Evolutionary conservation across 1,284 basidiomycete genomes (phyloP), one percentile per base, ranked within the genome.

Genomic region (Fomitopsis betulina): DNA sequence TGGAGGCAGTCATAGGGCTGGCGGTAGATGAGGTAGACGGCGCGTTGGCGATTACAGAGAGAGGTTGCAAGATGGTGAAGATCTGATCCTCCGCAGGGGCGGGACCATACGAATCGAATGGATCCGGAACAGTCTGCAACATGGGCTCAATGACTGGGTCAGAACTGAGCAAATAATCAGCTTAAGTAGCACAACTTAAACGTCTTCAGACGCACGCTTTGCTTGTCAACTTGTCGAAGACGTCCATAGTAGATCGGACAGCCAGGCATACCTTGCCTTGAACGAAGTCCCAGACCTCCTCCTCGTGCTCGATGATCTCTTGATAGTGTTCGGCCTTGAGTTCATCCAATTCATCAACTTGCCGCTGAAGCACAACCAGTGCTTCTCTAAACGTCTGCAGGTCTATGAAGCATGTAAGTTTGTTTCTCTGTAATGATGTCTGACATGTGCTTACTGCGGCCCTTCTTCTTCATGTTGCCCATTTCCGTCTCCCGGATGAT

Each of bases 141-240:
- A 98, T 90, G 4, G 89, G 89, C 71, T 97, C 94, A 60, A 98
- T 85, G 54, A 94, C 81, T 27, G 94, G 92, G 73, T 98, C 95
- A 60, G 88, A 91, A 53, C 91, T 93, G 60, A 57, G 63, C 60
- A 60, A 21, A n/a, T n/a, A 13, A 50, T 27, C 17, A 49, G 27
- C 15, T 4, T 12, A 1, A n/a, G 15, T 15, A 8, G 45, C 17
- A 40, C 12, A 17, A 33, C n/a, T 19, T 8, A 13, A 2, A 7
- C 25, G 9, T 39, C 5, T 17, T 10, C 6, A 33, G 23, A 79
- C 89, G 63, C 80, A 92, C 81, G 93, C 87, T 80, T 98, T 98
- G n/a, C 89, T 81, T 17, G 90, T 91, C 63, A 94, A 86, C 55
- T 86, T 80, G 68, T 95, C 93, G 65, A 91, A 90, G 8, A 91